Percentiles rank a stretch among this genome's conserved stretches.
These are phyloP conservation scores for Neurospora sp. DNA, from an alignment of 495 filamentous ascomycete species.

Conservation along the genomic window DNA sequence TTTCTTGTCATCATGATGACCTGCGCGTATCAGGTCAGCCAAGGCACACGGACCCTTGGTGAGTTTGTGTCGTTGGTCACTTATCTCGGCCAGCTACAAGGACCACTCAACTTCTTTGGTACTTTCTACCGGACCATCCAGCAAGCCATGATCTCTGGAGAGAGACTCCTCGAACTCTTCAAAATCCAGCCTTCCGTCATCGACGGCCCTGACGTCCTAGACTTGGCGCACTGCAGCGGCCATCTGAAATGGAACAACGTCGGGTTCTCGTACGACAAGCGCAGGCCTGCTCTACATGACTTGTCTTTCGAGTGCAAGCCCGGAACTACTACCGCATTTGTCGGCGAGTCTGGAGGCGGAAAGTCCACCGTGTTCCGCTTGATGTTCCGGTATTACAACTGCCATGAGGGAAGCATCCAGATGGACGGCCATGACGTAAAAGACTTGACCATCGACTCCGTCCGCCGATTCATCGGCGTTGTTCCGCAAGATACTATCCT, in stretches of 20 bases:
- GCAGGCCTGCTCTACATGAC: slow-evolving; percentile 75
- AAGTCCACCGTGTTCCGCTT: slow-evolving; percentile 97
- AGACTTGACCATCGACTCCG: slow-evolving; percentile 83
- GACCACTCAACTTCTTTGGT: slow-evolving; percentile 93
- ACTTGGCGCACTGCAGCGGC: slow-evolving; percentile 59
- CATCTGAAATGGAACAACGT: slow-evolving; percentile 80
- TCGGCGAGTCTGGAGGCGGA: slow-evolving; percentile 91
- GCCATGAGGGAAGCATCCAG: slow-evolving; percentile 62
- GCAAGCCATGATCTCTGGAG: slow-evolving; percentile 92
- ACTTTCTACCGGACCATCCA: slow-evolving; percentile 96
- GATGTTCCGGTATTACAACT: slow-evolving; percentile 91
- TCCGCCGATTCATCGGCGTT: slow-evolving; percentile 83
- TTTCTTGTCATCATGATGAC: slow-evolving; percentile 59
- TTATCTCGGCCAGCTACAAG: slow-evolving; percentile 88
- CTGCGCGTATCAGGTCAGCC: slow-evolving; percentile 78
- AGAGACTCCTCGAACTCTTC: slow-evolving; percentile 90
- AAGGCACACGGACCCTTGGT: slow-evolving; percentile 58
- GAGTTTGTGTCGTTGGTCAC: slow-evolving; percentile 72
- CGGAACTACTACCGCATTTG: slow-evolving; percentile 89
- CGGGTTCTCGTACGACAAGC: slow-evolving; percentile 79
- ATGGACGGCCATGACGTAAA: slow-evolving; percentile 79
- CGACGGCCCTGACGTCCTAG: slow-evolving; percentile 42
- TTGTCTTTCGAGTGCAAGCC: slow-evolving; percentile 74
- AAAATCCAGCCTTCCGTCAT: slow-evolving; percentile 79
- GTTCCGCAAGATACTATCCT: slow-evolving; percentile 94